Conservation (phyloP, 305 asterid genomes). For the Fraxinus velutina region DNA sequence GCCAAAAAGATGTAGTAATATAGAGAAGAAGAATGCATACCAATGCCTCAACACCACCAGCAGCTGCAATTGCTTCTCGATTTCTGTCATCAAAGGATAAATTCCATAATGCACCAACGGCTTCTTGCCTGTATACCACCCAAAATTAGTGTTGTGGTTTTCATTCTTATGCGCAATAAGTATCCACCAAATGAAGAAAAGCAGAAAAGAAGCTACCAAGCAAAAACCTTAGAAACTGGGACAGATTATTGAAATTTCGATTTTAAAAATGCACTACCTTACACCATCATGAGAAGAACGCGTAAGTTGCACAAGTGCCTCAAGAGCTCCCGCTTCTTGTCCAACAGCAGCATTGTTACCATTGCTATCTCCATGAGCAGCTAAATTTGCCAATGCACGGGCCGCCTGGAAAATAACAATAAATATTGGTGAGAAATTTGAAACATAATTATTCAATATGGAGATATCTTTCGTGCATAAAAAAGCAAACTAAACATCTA, state of each 20-base stretch:
- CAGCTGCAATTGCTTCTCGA: slow-evolving; percentile 53
- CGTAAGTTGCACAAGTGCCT: slow-evolving; percentile 81
- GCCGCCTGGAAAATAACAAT: slow-evolving; percentile 47
- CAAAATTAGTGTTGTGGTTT: not conserved
- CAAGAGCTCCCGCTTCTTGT: slow-evolving; percentile 82
- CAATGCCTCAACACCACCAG: slow-evolving; percentile 59
- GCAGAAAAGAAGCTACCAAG: not conserved
- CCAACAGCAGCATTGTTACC: slow-evolving; percentile 80
- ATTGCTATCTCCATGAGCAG: slow-evolving; percentile 96
- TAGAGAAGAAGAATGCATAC: slow-evolving; percentile 24
- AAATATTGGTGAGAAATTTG: slow-evolving; percentile 10
- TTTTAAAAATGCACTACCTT: slow-evolving; percentile 38
- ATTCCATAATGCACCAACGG: slow-evolving; percentile 62
- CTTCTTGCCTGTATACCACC: slow-evolving; percentile 44
- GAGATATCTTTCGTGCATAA: not conserved
- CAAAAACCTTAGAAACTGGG: not conserved
- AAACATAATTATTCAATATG: not conserved
- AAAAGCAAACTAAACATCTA: not conserved
- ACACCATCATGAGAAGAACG: slow-evolving; percentile 82
- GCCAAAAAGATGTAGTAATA: not conserved
- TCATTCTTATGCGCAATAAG: slow-evolving; percentile 2
- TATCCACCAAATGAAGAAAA: not conserved
- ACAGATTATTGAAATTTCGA: not conserved
- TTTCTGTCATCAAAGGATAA: slow-evolving; percentile 56
- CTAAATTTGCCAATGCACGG: slow-evolving; percentile 33